Conservation (phyloP, 1,284 basidiomycete species). For the Ustilago hordei region DNA sequence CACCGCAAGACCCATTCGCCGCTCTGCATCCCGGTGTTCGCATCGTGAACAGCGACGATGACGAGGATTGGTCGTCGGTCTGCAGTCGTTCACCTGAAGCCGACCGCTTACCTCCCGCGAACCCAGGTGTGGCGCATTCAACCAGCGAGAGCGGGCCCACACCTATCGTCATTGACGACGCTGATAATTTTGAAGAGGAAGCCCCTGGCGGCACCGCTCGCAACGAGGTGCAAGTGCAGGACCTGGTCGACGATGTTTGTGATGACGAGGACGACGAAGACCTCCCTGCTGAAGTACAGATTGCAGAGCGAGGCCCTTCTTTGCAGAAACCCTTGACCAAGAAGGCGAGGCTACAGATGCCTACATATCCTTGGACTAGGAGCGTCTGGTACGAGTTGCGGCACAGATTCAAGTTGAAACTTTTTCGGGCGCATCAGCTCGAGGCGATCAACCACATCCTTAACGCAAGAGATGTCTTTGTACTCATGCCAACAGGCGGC, state of each 20-base stretch:
- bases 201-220: background rate
- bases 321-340: conserved; percentile 22
- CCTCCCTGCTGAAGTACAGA: conserved; percentile 27
- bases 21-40: background rate
- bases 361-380: conserved; percentile 71
- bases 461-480: conserved; percentile 86
- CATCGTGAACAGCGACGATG: background rate
- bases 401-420: conserved; percentile 77
- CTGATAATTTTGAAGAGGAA: background rate
- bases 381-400: conserved; percentile 78
- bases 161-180: background rate
- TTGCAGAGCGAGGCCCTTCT: conserved; percentile 31
- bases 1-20: background rate
- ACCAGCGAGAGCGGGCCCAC: background rate
- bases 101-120: background rate
- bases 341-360: conserved; percentile 9
- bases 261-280: conserved; percentile 25
- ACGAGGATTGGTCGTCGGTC: conserved; percentile 2
- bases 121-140: background rate
- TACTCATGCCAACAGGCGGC: conserved; percentile 96
- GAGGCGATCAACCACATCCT: conserved; percentile 87
- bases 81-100: background rate
- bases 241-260: conserved; percentile 15
- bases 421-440: conserved; percentile 86
- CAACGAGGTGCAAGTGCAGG: background rate